Evolutionary conservation across 2,329 filamentous ascomycete species (phyloP), one percentile per base, ranked within the genome.

Genomic region (Claviceps spartinae): DNA sequence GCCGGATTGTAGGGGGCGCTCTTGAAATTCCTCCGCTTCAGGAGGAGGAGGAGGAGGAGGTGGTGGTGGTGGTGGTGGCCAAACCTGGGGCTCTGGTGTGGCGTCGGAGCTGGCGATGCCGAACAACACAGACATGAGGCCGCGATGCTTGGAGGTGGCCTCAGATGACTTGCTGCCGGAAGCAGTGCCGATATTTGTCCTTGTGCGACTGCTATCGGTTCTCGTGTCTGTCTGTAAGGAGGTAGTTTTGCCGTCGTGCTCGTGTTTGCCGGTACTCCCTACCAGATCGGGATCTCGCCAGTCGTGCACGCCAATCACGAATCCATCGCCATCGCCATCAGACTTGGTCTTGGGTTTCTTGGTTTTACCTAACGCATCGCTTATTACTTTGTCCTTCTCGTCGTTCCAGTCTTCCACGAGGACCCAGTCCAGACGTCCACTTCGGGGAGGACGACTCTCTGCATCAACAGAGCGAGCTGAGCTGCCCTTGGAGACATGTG

Each of bases 271-370:
- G 5, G 34, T 18, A 48, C 55, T 36, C 58, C 54, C 59, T 22
- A 62, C 56, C 48, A 62, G 53, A 30, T 88, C 86, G 5, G 86
- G 84, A 63, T 93, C 87, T 58, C 86, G 78, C 87, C 87, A 91
- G 63, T 93, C 87, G 58, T 93, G 85, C 13, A 89, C 81, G n/a
- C 86, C 87, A 60, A 91, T 90, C 45, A 86, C 76, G 63, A 90
- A 91, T 52, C 76, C 79, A 63, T 47, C 71, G 66, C 53, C 45
- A 30, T 47, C 30, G 9, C 8, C 38, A 11, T 49, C 38, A 16
- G 53, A 6, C 42, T 56, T 54, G 14, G 54, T 34, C 44, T 47
- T 49, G 20, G 24, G 49, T 24, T 49, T 61, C 46, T 59, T 62
- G 47, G 57, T 53, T 52, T 62, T 61, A 43, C 60, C 51, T 53